Base-by-base conservation (phyloP, 768 basidiomycete species). In the Strobilomyces confusus region DNA sequence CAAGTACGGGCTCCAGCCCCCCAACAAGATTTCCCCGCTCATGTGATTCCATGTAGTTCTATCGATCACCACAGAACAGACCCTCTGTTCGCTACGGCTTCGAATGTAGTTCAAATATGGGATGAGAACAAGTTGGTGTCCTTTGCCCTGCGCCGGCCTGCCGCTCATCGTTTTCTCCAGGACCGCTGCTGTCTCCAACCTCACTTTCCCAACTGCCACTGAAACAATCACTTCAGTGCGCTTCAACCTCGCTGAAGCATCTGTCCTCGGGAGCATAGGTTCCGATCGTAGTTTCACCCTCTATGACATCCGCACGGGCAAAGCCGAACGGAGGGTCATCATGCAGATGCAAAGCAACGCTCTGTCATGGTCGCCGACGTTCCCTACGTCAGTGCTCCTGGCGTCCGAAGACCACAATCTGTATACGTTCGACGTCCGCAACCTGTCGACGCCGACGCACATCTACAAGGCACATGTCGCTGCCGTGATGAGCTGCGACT, bases 321-420 rank as follows among this genome's bases (percentile, higher is more conserved):
- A 97, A 73, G 95, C 97, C 1, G 92, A 98, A 66, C 79, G 93
- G 25, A 75, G 94, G 42, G 79, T 95, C 5, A 77, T 97, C 50
- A 95, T 98, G 92, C 86, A 90, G 82, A 92, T 98, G 86, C 86
- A 83, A 61, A 84, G 85, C 60, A 98, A 98, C 61, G 79, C 89
- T 9, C 77, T 99, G 1, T 80, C 92, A 14, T 99, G 95, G 95
- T 98, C 93, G 26, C 97, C 97, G 0, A 95, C 92, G 0, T 87
- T 94, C 65, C 97, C 97, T 4, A 98, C 95, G 0, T 77, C 86
- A 4, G 73, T 98, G 36, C 81, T 99, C 9, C 81, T 98, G 8
- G 97, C 92, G n/a, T 98, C 95, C 0, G 97, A 98, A 75, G 95
- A 98, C 65, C 95, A 98, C 74, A 97, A 98, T 63, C 78, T 98